Percentiles rank a stretch among this genome's conserved stretches.
Evolutionary conservation across 768 basidiomycete genomes (phyloP).

Genomic region (Galerina marginata): DNA sequence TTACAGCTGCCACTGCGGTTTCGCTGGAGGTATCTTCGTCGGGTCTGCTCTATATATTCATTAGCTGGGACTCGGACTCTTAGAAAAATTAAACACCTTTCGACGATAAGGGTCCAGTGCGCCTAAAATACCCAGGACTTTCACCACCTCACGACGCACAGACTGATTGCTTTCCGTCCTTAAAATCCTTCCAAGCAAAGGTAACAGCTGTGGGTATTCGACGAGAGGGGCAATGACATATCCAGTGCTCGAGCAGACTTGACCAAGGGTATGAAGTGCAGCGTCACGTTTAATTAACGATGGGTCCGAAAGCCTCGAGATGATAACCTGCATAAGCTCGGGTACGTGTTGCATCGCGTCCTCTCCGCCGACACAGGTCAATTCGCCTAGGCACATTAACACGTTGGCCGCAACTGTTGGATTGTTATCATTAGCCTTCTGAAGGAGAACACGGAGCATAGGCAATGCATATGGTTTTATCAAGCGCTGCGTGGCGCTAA

Average conservation of each 20-base stretch:
- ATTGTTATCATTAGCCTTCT: conserved; percentile 86
- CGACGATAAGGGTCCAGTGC: conserved; percentile 95
- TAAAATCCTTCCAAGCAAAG: conserved; percentile 82
- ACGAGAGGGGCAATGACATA: conserved; percentile 92
- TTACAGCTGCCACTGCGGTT: conserved; percentile 63
- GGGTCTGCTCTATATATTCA: conserved; percentile 51
- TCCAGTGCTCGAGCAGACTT: conserved; percentile 94
- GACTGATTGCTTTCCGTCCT: conserved; percentile 75
- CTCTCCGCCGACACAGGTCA: conserved; percentile 92
- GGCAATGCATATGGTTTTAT: conserved; percentile 96
- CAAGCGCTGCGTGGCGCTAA: conserved; percentile 89
- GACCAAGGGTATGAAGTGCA: conserved; percentile 91
- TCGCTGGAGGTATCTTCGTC: conserved; percentile 69
- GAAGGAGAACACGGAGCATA: conserved; percentile 90
- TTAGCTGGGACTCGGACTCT: background rate
- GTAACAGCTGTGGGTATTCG: conserved; percentile 91
- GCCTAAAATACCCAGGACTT: conserved; percentile 94
- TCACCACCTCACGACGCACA: conserved; percentile 88
- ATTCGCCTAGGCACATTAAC: conserved; percentile 92
- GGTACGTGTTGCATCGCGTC: conserved; percentile 84
- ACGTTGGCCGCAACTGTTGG: conserved; percentile 91
- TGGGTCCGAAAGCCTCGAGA: conserved; percentile 88
- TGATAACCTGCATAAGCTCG: conserved; percentile 89
- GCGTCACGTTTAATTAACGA: conserved; percentile 90
- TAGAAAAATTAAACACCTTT: conserved; percentile 59